A percentile compares a stretch with the other conserved stretches of the same genome.
phyloP scores from a whole-genome alignment of 495 filamentous ascomycete genomes.

The Xylaria curta region DNA sequence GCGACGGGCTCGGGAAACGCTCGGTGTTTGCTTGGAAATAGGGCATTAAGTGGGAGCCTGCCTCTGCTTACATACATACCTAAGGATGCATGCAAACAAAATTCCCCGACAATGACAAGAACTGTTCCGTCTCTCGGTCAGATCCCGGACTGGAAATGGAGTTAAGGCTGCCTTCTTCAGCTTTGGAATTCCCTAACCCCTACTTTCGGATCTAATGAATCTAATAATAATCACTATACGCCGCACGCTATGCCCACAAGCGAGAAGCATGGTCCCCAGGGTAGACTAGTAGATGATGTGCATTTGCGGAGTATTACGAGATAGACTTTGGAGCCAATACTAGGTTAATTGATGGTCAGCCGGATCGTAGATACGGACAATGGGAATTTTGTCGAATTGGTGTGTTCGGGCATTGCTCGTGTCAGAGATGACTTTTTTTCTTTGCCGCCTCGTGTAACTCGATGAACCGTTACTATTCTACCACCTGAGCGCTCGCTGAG shows the following conservation, averaged over 20 bases:
- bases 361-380: neutral
- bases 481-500: neutral
- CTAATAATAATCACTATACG: slow-evolving; percentile 7
- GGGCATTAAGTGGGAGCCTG: neutral
- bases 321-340: neutral
- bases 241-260: neutral
- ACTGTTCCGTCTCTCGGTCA: slow-evolving; percentile 3
- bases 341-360: neutral
- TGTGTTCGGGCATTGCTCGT: neutral
- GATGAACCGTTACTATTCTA: neutral
- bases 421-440: neutral
- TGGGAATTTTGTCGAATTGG: neutral
- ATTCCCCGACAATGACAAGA: neutral
- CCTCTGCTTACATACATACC: slow-evolving; percentile 1
- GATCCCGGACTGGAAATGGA: slow-evolving; percentile 16
- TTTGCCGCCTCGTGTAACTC: slow-evolving; percentile 13
- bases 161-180: slow-evolving; percentile 11
- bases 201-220: slow-evolving; percentile 8
- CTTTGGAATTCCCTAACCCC: neutral
- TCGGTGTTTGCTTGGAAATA: slow-evolving; percentile 20
- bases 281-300: slow-evolving; percentile 10
- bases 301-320: slow-evolving; percentile 19
- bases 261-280: neutral
- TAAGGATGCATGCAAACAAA: neutral
- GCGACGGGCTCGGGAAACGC: neutral